phyloP scores from a whole-genome alignment of 768 basidiomycete genomes.

The Candolleomyces efflorescens region DNA sequence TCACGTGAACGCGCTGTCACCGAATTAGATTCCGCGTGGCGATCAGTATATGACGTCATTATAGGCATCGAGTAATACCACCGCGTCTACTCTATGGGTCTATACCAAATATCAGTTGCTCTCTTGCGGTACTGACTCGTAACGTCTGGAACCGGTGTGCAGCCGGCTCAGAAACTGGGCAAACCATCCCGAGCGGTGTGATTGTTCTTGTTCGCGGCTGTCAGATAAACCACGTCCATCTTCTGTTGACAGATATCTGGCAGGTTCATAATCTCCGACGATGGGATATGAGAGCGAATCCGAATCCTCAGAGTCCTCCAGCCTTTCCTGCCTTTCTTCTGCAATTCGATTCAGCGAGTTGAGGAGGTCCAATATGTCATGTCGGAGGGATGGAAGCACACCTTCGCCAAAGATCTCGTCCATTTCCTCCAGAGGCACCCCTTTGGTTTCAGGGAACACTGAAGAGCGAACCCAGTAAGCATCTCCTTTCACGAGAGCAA shows the following conservation, averaged over 20 bases:
- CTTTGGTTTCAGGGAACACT: conserved; percentile 88
- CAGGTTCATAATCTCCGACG: no score
- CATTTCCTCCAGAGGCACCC: conserved; percentile 87
- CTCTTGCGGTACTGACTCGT: not conserved
- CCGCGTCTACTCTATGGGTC: not conserved
- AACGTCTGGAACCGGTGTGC: not conserved
- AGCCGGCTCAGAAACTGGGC: not conserved
- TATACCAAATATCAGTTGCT: not conserved
- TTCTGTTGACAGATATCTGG: no score
- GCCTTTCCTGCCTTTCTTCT: conserved; percentile 49
- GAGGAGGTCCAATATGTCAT: not conserved
- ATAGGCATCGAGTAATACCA: not conserved
- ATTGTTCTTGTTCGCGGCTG: not conserved
- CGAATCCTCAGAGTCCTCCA: conserved; percentile 62
- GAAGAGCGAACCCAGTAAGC: conserved; percentile 8
- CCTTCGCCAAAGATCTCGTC: conserved; percentile 89
- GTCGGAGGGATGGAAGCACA: conserved; percentile 15
- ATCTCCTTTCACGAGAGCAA: not conserved
- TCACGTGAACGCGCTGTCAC: not conserved
- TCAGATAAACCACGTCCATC: no score
- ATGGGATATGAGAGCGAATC: conserved; percentile 29
- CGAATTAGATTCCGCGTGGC: not conserved
- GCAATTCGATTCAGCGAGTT: no score
- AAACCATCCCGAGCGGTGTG: not conserved
- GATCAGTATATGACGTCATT: not conserved